A percentile compares a stretch with the other conserved stretches of the same genome.
These are phyloP conservation scores for Solanum infundibuliforme DNA, from an alignment of 257 asterid genomes.

Conservation along the genomic window DNA sequence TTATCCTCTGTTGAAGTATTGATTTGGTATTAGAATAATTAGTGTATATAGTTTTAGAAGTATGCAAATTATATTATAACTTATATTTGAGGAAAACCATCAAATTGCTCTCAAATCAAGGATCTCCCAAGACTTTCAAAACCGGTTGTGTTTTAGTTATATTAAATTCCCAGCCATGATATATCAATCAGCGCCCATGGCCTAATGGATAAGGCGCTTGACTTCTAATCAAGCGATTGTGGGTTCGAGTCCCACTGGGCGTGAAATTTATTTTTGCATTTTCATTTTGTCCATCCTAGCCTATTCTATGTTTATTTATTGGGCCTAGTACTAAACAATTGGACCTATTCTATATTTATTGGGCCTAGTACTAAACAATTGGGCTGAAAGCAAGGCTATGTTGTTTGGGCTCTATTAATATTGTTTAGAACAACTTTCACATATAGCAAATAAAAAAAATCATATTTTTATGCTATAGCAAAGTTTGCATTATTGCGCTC, in stretches of 20 bases:
- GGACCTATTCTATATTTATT: neutral
- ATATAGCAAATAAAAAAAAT: too few species aligned
- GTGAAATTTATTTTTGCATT: neutral
- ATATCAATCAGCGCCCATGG: neutral
- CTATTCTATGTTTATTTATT: neutral
- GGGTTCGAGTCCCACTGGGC: neutral
- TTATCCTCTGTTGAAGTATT: too few species aligned
- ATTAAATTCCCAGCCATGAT: rapidly evolving
- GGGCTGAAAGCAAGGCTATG: neutral
- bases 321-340: neutral
- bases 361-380: neutral
- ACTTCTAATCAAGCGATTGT: neutral
- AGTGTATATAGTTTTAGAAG: neutral
- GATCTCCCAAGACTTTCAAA: neutral
- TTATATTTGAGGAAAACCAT: neutral
- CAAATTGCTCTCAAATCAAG: neutral
- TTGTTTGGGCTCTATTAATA: neutral
- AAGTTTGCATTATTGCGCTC: too few species aligned
- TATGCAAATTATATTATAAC: neutral
- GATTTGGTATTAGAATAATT: neutral
- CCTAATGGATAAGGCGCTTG: neutral
- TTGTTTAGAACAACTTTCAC: neutral
- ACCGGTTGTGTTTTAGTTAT: neutral
- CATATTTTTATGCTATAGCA: too few species aligned
- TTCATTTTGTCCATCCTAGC: neutral